Evolutionary conservation across 768 basidiomycete species (phyloP), one percentile per base, ranked within the genome.

Genomic region (Naganishia antarctica): DNA sequence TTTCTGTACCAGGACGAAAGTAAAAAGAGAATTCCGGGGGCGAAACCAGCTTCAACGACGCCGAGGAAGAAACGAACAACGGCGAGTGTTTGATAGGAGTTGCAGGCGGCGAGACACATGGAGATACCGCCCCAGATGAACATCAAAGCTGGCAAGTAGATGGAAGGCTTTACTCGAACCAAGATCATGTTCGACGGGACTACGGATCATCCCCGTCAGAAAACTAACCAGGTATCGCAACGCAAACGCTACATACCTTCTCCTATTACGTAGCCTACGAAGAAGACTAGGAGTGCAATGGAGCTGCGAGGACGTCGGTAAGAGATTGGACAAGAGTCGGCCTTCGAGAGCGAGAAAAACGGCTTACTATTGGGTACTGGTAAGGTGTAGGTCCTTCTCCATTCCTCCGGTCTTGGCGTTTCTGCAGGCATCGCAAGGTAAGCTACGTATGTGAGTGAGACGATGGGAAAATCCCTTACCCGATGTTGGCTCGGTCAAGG

Each of bases 391-490:
- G 49, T 77, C 72, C n/a, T 26, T 25, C 46, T 74, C 65, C 44
- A 77, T 70, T 62, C 76, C 76, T 32, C 74, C 76, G 0, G 73
- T 74, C 67, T 75, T 74, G 57, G 74, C 74, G 51, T 77, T 77
- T 23, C 72, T 68, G 28, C 9, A 15, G n/a, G n/a, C 18, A 18
- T 18, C 2, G 21, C 4, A 11, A 23, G n/a, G 3, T 34, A 29
- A 7, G 61, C 16, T n/a, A 18, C 45, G 46, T 23, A 31, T 53
- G 28, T 31, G 2, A 4, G 1, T 41, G 4, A 59, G 41, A 25
- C 32, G 25, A 21, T 21, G 26, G n/a, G 59, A n/a, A 6, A 47
- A 16, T 18, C 23, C 48, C 70, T 51, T 60, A 69, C 68, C 72
- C 76, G 40, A 77, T 76, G 58, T 75, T 75, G 40, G 73, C 73